Evolutionary conservation across 2,329 filamentous ascomycete species (phyloP), one percentile per base, ranked within the genome.

Genomic region (Exserohilum turcica): DNA sequence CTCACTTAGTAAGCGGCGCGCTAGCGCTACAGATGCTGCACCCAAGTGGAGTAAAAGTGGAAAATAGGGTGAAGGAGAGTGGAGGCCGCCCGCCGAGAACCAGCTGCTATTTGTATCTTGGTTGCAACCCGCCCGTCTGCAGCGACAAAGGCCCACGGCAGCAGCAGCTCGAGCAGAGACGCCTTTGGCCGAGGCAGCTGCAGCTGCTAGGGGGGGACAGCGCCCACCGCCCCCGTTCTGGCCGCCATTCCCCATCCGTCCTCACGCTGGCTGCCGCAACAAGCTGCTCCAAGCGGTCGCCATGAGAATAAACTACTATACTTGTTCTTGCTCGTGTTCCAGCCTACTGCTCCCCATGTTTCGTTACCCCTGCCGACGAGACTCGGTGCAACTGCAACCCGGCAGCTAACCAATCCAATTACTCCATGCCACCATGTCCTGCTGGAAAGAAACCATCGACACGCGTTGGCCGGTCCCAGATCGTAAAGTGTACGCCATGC

Each of bases 1-100:
- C 60, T 63, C 56, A 61, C 65, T 59, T 61, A 67, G 60, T 64
- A 65, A 66, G 61, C 62, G 63, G 53, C 57, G 54, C 67, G 67
- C 69, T 69, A 69, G 44, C 19, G 32, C 38, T 40, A 57, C 46
- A 54, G 44, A 54, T 48, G 59, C 56, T 54, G 65, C 58, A 64
- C 54, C 56, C 56, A 51, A 61, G 62, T 66, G 63, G 63, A 57
- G 60, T 53, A 48, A 37, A 50, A 43, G 52, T 43, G 33, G 43
- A 36, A 43, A 43, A 33, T 36, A 21, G 15, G 31, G 43, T 52
- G 39, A 47, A 44, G 19, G 43, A 28, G 50, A 52, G 47, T 21
- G 33, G 33, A 45, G 47, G 33, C 39, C 39, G 27, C 38, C 16
- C 24, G 43, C 6, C 37, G 36, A 32, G 36, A 35, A 35, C 43